A percentile compares a stretch with the other conserved stretches of the same genome.
Evolutionary conservation across 139 green algal species (phyloP).

Genomic region (Chloropicon primus): DNA sequence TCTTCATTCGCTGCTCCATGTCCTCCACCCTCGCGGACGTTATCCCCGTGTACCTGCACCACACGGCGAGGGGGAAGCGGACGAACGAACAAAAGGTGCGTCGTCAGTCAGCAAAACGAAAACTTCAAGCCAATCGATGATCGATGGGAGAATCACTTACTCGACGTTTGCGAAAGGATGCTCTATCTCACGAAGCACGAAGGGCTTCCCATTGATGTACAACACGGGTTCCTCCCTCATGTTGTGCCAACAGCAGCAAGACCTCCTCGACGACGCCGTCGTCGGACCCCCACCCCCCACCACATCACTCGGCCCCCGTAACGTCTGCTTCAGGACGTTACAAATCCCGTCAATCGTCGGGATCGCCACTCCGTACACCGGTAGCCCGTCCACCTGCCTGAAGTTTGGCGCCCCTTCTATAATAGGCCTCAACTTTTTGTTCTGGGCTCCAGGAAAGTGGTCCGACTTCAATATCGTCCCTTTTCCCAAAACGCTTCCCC

Average conservation of each 20-base stretch:
- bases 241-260: conserved; percentile 62
- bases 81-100: no score
- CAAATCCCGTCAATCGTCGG: conserved; percentile 71
- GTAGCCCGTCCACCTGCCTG: conserved; percentile 65
- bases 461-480: conserved; percentile 80
- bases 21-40: conserved; percentile 53
- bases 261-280: no score
- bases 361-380: conserved; percentile 86
- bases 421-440: conserved; percentile 71
- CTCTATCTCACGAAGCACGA: conserved; percentile 80
- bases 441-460: conserved; percentile 90
- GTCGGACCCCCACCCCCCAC: no score
- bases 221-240: conserved; percentile 89
- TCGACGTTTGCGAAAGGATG: conserved; percentile 89
- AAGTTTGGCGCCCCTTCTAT: conserved; percentile 89
- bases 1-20: conserved; percentile 82
- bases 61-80: no score
- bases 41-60: background rate
- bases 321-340: conserved; percentile 57
- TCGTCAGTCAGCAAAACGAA: no score
- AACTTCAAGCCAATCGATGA: no score
- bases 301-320: no score
- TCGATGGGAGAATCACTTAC: no score
- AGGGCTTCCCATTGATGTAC: conserved; percentile 85
- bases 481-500: background rate